Evolutionary conservation across 78 protist genomes (phyloP).

Genomic region (slime mould (Dictyostelium discoideum)): DNA sequence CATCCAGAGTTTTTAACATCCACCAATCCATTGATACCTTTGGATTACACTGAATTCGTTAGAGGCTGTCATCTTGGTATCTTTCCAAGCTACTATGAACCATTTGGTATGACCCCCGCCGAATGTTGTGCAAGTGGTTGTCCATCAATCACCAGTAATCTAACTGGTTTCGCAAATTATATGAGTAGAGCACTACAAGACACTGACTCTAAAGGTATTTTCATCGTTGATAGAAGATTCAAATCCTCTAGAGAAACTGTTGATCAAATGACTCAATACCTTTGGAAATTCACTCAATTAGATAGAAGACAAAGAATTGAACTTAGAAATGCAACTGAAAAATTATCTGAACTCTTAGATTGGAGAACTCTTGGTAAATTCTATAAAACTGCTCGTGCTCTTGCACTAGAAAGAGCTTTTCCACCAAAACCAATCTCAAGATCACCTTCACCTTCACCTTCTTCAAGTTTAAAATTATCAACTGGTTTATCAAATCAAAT

Average conservation of each 20-base stretch:
- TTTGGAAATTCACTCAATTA: conserved; percentile 78
- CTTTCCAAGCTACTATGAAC: conserved; percentile 92
- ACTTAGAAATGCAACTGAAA: conserved; percentile 90
- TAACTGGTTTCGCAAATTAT: conserved; percentile 90
- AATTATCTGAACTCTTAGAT: conserved; percentile 67
- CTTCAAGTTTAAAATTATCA: background rate
- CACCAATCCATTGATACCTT: conserved; percentile 87
- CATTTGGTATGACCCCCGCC: conserved; percentile 88
- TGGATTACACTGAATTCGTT: conserved; percentile 90
- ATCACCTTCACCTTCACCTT: conserved; percentile 23
- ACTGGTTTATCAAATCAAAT: background rate
- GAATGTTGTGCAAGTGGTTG: conserved; percentile 92
- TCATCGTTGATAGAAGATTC: conserved; percentile 85
- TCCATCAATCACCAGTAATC: conserved; percentile 88
- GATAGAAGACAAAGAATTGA: conserved; percentile 78
- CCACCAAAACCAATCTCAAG: conserved; percentile 23
- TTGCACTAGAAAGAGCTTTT: conserved; percentile 75
- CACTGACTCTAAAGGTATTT: conserved; percentile 84
- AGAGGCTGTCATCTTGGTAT: conserved; percentile 93
- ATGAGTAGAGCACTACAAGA: conserved; percentile 52
- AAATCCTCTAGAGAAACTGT: conserved; percentile 84
- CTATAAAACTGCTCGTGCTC: conserved; percentile 69
- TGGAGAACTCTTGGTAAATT: conserved; percentile 76
- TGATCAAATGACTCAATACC: conserved; percentile 79
- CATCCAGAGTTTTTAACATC: conserved; percentile 92